phyloP scores from a whole-genome alignment of 371 early-diverging fungal genomes.

The Syncephalastrum sp. region DNA sequence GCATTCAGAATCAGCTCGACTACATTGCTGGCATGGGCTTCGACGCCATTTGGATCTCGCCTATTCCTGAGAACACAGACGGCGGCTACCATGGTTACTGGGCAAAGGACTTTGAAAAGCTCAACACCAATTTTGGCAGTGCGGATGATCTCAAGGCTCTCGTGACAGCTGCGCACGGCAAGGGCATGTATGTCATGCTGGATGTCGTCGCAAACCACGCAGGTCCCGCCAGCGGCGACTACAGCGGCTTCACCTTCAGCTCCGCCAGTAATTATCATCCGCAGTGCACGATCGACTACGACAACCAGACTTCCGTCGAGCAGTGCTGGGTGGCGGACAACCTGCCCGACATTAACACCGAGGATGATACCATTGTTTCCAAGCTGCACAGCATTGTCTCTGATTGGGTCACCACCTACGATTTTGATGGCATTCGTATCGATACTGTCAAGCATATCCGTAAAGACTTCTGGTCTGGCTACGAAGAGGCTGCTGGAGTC shows the following conservation, averaged over 20 bases:
- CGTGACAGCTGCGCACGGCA: constrained; percentile 32
- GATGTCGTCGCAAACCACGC: constrained; percentile 50
- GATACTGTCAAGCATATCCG: constrained; percentile 47
- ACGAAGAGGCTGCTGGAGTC: constrained; percentile 27
- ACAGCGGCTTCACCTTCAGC: constrained; percentile 26
- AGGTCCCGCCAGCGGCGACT: constrained; percentile 25
- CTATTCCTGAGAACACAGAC: constrained; percentile 26
- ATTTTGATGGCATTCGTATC: constrained; percentile 47
- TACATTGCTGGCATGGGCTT: constrained; percentile 42
- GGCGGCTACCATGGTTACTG: constrained; percentile 43
- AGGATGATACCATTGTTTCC: constrained; percentile 23
- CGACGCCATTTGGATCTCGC: constrained; percentile 49
- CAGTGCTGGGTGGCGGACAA: constrained; percentile 23
- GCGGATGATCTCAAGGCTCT: constrained; percentile 32
- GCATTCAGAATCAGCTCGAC: constrained; percentile 32
- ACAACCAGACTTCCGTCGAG: constrained; percentile 26
- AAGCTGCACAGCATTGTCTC: constrained; percentile 28
- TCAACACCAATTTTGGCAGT: constrained; percentile 45
- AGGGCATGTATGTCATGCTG: constrained; percentile 41
- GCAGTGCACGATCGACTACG: constrained; percentile 21
- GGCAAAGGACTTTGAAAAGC: constrained; percentile 30
- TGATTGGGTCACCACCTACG: constrained; percentile 25
- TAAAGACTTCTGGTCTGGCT: constrained; percentile 36
- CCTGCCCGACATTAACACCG: constrained; percentile 42
- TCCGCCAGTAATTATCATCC: constrained; percentile 20